Evolutionary conservation across 2,329 filamentous ascomycete species (phyloP).

Genomic region (Sporothrix pseudoabietina): DNA sequence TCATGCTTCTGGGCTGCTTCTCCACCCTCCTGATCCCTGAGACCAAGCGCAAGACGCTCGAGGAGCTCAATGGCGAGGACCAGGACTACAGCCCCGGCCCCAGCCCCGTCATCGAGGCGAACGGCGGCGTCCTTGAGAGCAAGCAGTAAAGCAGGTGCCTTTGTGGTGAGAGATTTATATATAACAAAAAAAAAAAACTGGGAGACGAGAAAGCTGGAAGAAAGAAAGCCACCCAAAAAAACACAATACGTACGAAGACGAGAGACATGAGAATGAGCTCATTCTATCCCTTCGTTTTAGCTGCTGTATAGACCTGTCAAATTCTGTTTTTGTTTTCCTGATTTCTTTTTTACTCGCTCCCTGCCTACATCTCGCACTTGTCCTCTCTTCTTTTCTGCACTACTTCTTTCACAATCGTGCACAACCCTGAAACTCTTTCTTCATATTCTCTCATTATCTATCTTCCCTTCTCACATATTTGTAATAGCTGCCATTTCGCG

Average conservation of each 20-base stretch:
- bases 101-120: conserved; percentile 7
- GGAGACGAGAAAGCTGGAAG: not conserved
- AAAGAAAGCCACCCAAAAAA: not conserved
- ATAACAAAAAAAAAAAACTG: no score
- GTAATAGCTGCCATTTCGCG: conserved; percentile 20
- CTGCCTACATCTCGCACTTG: not conserved
- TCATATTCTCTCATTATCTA: not conserved
- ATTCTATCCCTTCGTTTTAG: not conserved
- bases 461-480: conserved; percentile 23
- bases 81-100: conserved; percentile 24
- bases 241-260: not conserved
- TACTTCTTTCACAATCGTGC: not conserved
- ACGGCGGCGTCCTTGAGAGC: conserved; percentile 28
- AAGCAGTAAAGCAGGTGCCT: conserved; percentile 26
- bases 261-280: not conserved
- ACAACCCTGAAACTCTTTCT: not conserved
- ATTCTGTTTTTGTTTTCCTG: conserved; percentile 6
- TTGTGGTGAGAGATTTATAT: not conserved
- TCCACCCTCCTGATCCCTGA: conserved; percentile 72
- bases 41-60: conserved; percentile 73
- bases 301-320: conserved; percentile 1
- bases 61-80: conserved; percentile 53
- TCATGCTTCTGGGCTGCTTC: conserved; percentile 73
- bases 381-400: not conserved
- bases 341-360: not conserved